Evolutionary conservation across 306 rosid species (phyloP), one percentile per base, ranked within the genome.

Genomic region (Vigna angularis): DNA sequence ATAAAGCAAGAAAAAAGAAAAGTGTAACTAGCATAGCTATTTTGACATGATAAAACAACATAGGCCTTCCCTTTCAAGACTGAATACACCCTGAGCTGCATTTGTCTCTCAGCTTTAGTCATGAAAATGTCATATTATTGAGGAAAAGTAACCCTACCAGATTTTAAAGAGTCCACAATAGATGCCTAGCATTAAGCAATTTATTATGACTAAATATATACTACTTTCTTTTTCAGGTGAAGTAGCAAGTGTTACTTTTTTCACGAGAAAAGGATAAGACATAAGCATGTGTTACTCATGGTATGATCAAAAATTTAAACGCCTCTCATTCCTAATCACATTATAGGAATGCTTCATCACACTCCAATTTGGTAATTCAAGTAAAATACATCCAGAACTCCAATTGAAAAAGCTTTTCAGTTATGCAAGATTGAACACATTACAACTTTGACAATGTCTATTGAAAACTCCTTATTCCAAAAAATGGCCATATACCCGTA

Each of bases 61-160:
- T 12, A 79, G 28, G 64, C 68, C 50, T 72, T 42, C 24, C 62
- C 65, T 50, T 40, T 72, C 66, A 53, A 56, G 53, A 58, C 26
- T 12, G 13, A 61, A 52, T 52, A 45, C 53, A 45, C 48, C 57
- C 64, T 48, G n/a, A 58, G 70, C 45, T 50, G 61, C 36, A 70
- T 51, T 66, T 28, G 45, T 47, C 53, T 69, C 65, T 15, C 72
- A 70, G 58, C 20, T 47, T 49, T 15, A 63, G 18, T 56, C 76
- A 62, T 24, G 74, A 62, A 81, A 76, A 45, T 66, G 22, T 48
- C 47, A 66, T 10, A 65, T 40, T 48, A 66, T 40, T 48, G 78
- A 56, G 44, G 65, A 59, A 36, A 75, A 65, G 65, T 67, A 55
- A 50, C 58, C 61, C 20, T 64, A 16, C 55, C 26, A 72, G 62